Evolutionary conservation across 345 rosid genomes (phyloP).

Genomic region (Citrus medica): DNA sequence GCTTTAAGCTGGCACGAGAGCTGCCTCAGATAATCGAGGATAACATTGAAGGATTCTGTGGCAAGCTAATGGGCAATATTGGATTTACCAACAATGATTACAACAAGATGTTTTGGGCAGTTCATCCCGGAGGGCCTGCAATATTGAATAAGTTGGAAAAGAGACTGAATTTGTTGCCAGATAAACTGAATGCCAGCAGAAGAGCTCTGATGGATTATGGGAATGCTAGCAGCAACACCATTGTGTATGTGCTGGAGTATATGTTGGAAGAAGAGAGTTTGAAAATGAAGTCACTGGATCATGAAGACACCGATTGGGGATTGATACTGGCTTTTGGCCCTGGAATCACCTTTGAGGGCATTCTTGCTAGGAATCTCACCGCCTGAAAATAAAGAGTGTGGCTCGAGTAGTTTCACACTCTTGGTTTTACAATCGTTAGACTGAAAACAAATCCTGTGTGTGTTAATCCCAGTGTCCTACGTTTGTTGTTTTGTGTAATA

Average conservation of each 20-base stretch:
- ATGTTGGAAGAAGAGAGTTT: slow-evolving; percentile 80
- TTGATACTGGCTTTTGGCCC: slow-evolving; percentile 93
- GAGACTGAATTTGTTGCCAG: slow-evolving; percentile 65
- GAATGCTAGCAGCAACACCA: slow-evolving; percentile 91
- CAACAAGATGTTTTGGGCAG: slow-evolving; percentile 89
- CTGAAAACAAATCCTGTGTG: background rate
- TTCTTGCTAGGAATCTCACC: slow-evolving; percentile 79
- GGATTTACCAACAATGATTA: slow-evolving; percentile 50
- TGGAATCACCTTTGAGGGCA: slow-evolving; percentile 96
- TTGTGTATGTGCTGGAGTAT: slow-evolving; percentile 86
- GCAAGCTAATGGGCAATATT: slow-evolving; percentile 45
- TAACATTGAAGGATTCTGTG: slow-evolving; percentile 76
- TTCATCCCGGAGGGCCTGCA: slow-evolving; percentile 99
- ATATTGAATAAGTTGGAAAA: slow-evolving; percentile 84
- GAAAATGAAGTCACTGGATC: slow-evolving; percentile 31
- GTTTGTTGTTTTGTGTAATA: background rate
- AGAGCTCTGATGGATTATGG: slow-evolving; percentile 91
- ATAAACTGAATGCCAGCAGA: slow-evolving; percentile 76
- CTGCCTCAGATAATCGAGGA: slow-evolving; percentile 95
- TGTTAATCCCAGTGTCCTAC: background rate
- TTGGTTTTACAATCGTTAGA: background rate
- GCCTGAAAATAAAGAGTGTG: background rate
- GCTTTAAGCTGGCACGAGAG: slow-evolving; percentile 84
- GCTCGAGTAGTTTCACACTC: background rate
- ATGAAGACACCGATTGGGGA: slow-evolving; percentile 57